Base-by-base conservation (phyloP, 305 asterid species). In the Petunia hybrid region DNA sequence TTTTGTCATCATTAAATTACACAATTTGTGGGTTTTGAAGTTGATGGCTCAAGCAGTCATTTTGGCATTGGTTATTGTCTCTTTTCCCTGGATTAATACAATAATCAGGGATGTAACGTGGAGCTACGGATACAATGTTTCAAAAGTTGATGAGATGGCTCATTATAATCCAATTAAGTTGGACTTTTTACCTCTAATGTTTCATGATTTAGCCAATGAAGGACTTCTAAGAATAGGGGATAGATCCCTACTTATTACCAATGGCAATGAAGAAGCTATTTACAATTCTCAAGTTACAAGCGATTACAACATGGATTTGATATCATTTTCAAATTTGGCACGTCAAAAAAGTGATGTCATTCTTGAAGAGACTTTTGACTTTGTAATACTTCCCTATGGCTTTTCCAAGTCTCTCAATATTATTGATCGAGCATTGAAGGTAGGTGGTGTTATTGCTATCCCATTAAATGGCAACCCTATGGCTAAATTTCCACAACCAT, bases 161-260 rank as follows among this genome's bases (percentile, higher is more conserved):
- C 16, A 63, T 42, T 61, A 10, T 31, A 79, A 73, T 83, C 46
- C 82, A 14, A 42, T 65, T 3, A 39, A 83, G 1, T 12, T 14
- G 6, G 75, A 55, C 46, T 12, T 66, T 1, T 64, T 84, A 39
- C 80, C 83, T 1, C 41, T 22, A 6, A 5, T 83, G 43, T 77
- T 79, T 64, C 85, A 31, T 41, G 85, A 87, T 81, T 71, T 87
- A 78, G 81, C 82, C 48, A 83, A 82, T 38, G 86, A 87, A 51
- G 90, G 88, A 40, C 76, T 87, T 16, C 12, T 87, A 59, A 83
- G 76, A 76, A 41, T 42, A 22, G 83, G 82, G 6, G 85, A 85
- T 12, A 66, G 31, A 14, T 80, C 79, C 57, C 67, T 82, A 8
- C 5, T 85, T 53, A 14, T 87, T n/a, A 85, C 80, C 48, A 42